These are phyloP conservation scores for Hypomontagnella submonticulosa DNA, from an alignment of 495 filamentous ascomycete genomes.

Conservation along the genomic window DNA sequence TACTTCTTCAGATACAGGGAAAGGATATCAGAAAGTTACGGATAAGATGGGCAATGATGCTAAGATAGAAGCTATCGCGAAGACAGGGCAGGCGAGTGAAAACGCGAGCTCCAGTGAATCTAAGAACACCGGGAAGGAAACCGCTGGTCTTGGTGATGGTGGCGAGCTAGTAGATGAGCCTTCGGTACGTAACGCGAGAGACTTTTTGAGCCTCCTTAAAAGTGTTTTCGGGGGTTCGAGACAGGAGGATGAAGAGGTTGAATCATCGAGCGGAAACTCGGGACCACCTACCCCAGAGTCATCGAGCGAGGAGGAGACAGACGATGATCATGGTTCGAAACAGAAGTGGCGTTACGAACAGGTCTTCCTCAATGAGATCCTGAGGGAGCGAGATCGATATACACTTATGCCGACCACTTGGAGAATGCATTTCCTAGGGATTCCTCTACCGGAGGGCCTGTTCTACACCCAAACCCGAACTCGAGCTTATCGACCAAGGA, in stretches of 20 bases:
- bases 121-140: too few relatives aligned
- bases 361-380: constrained; percentile 38
- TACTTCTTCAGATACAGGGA: not conserved
- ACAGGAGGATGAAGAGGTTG: too few relatives aligned
- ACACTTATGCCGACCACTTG: constrained; percentile 47
- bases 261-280: too few relatives aligned
- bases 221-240: too few relatives aligned
- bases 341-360: constrained; percentile 43
- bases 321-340: constrained; percentile 16
- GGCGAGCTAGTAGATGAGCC: too few relatives aligned
- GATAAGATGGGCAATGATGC: not conserved
- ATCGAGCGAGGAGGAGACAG: not conserved
- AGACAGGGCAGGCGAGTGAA: not conserved
- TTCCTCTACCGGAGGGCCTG: constrained; percentile 44
- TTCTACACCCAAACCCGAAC: constrained; percentile 38
- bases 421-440: constrained; percentile 47
- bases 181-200: too few relatives aligned
- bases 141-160: too few relatives aligned
- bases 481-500: constrained; percentile 37
- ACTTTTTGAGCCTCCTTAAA: too few relatives aligned
- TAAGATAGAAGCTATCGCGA: not conserved
- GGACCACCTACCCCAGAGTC: not conserved
- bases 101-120: not conserved
- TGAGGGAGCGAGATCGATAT: constrained; percentile 43
- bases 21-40: not conserved